Base-by-base conservation (phyloP, 2,329 filamentous ascomycete species). In the Alternaria sp. region DNA sequence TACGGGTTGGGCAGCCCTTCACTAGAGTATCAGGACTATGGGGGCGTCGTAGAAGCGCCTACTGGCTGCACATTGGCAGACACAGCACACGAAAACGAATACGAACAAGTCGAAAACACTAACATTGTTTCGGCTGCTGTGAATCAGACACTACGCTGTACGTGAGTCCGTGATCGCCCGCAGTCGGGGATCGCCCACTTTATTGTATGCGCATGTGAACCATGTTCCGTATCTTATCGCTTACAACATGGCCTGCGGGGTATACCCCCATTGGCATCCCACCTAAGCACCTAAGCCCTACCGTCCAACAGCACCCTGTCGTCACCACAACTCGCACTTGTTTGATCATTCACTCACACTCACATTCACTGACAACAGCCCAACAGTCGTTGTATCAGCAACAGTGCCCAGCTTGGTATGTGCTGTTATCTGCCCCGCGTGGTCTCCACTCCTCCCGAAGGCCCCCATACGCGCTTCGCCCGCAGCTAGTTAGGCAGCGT, bases 401-500 rank as follows among this genome's bases (percentile, higher is more conserved):
- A 30, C 34, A 18, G 48, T 39, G 34, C 47, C 28, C 28, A 32
- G 51, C 18, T 26, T 49, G 41, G 61, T 61, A 54, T 20, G 61
- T 58, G 34, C 38, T 61, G 16, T 55, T 47, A 48, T 43, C 47
- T 61, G 54, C 36, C 28, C 49, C 52, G 43, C 47, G 41, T 57
- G 24, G 18, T 51, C 34, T 34, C 48, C 58, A 38, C 52, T 43
- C 36, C 51, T 38, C 38, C 57, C 57, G 52, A 56, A 56, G 57
- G 30, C 57, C 28, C 38, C 51, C 59, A 63, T 57, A 67, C 67
- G 64, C 60, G 64, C 64, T 57, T 61, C 54, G 60, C 62, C 61
- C 67, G 62, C 59, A 62, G 57, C 59, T 59, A 66, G 62, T 68
- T 66, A 71, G 69, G 69, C 69, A 70, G 65, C 69, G 63, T 59